Conservation (phyloP, 2,329 filamentous ascomycete species). For the Teratosphaeria nubilosa region DNA sequence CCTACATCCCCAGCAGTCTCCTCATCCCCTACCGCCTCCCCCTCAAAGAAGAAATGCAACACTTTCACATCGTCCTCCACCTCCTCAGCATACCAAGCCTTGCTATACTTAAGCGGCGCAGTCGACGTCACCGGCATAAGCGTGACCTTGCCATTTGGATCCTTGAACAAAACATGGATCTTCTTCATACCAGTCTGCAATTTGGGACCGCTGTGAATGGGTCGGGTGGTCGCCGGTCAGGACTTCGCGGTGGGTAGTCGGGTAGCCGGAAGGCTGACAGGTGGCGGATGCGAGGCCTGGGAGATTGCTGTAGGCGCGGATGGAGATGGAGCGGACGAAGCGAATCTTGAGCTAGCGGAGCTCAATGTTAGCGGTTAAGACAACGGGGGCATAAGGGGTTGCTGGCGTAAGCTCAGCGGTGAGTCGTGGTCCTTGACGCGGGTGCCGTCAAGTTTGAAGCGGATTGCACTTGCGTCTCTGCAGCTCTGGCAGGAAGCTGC, state of each 20-base stretch:
- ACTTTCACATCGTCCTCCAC: neutral
- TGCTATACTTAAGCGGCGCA: neutral
- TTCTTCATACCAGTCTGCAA: neutral
- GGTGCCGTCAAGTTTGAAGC: neutral
- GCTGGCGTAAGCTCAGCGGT: neutral
- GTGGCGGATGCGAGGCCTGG: neutral
- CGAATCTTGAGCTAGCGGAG: neutral
- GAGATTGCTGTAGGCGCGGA: neutral
- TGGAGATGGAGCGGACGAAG: neutral
- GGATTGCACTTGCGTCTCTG: neutral
- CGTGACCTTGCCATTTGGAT: neutral
- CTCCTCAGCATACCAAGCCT: neutral
- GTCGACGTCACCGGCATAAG: neutral
- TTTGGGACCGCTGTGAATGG: neutral
- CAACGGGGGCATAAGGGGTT: neutral
- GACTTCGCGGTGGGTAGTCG: neutral
- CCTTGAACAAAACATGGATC: neutral
- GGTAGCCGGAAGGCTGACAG: neutral
- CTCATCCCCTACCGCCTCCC: neutral
- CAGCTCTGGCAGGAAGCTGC: neutral
- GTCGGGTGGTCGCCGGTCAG: neutral
- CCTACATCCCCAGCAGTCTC: constrained; percentile 1
- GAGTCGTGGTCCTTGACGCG: neutral
- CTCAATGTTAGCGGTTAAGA: neutral
- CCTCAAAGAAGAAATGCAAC: neutral